These are phyloP conservation scores for Tephrocybe sp. DNA, from an alignment of 768 basidiomycete species.

Conservation along the genomic window DNA sequence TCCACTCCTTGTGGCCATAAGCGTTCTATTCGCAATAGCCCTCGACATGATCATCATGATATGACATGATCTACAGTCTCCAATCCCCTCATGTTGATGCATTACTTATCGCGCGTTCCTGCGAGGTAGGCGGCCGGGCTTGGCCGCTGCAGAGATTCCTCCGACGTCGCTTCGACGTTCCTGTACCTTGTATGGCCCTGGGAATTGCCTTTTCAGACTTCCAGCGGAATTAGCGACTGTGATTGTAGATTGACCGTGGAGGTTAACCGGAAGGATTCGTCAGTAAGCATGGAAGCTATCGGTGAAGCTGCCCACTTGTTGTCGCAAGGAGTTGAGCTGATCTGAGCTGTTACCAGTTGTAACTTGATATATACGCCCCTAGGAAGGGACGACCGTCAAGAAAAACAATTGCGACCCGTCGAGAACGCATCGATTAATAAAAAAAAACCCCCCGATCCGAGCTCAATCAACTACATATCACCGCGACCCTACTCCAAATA, in stretches of 20 bases:
- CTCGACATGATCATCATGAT: neutral
- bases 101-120: neutral
- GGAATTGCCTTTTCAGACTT: neutral
- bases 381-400: too few relatives aligned
- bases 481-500: conserved; percentile 1
- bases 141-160: neutral
- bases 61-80: too few relatives aligned
- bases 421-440: neutral
- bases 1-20: neutral
- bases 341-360: too few relatives aligned
- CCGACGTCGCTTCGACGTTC: neutral
- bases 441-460: neutral
- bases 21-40: neutral
- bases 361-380: too few relatives aligned
- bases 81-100: neutral
- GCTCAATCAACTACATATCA: neutral
- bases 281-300: too few relatives aligned
- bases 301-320: too few relatives aligned
- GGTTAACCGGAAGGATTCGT: too few relatives aligned
- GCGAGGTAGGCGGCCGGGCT: neutral
- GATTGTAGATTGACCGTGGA: too few relatives aligned
- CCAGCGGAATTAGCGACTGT: neutral
- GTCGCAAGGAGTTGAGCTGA: too few relatives aligned
- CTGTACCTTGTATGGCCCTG: neutral
- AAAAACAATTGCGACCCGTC: neutral